Evolutionary conservation across 768 basidiomycete genomes (phyloP).

Genomic region (Cystofilobasidium capitatum): DNA sequence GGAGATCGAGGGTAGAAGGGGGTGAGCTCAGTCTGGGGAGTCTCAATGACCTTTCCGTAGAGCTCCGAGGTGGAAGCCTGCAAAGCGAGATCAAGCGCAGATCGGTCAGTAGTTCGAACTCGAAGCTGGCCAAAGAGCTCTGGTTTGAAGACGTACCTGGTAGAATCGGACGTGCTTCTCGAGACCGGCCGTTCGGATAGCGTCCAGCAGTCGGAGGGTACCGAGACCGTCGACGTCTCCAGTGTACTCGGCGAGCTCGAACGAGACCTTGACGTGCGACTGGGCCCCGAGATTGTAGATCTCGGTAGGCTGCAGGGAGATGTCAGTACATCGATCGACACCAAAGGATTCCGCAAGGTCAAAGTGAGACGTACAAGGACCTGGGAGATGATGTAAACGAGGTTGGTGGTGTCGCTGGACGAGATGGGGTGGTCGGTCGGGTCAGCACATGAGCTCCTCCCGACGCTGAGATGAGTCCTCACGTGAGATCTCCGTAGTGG

Average conservation of each 20-base stretch:
- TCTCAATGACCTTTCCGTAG: conserved; percentile 92
- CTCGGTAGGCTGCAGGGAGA: conserved; percentile 56
- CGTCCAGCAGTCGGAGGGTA: conserved; percentile 88
- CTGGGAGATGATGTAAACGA: conserved; percentile 89
- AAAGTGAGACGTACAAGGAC: conserved; percentile 47
- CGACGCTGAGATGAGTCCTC: neutral
- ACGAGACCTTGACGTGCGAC: conserved; percentile 97
- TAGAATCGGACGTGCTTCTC: conserved; percentile 91
- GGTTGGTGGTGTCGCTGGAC: conserved; percentile 81
- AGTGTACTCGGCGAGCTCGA: conserved; percentile 99
- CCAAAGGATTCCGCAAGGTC: neutral
- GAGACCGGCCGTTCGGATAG: conserved; percentile 88
- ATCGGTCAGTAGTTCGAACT: neutral
- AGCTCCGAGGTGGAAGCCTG: conserved; percentile 87
- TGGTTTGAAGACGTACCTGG: conserved; percentile 44
- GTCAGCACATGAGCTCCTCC: neutral
- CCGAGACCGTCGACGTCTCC: conserved; percentile 94
- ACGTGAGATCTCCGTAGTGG: conserved; percentile 34
- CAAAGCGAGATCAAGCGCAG: neutral
- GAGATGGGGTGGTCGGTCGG: conserved; percentile 44
- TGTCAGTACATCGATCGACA: neutral
- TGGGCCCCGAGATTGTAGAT: conserved; percentile 97
- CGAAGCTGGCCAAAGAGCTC: neutral
- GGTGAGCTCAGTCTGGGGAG: conserved; percentile 88
- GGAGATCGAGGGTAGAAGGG: conserved; percentile 98